phyloP scores from a whole-genome alignment of 2,329 filamentous ascomycete species.

The Myriangium duriaei region DNA sequence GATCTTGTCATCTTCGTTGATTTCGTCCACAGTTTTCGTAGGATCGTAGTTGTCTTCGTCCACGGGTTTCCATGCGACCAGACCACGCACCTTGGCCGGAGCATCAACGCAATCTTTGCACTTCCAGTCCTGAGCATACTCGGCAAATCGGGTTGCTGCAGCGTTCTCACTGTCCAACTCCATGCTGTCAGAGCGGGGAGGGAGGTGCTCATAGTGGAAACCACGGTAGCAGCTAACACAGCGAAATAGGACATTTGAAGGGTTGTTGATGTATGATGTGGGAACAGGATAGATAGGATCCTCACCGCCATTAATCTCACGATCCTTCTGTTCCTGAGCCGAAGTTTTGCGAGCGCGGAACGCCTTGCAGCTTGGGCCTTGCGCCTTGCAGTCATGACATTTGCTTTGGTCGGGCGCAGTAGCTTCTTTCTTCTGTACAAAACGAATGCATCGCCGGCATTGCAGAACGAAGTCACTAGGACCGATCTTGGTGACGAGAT shows the following conservation, averaged over 20 bases:
- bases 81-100: slow-evolving; percentile 54
- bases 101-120: slow-evolving; percentile 64
- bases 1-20: slow-evolving; percentile 70
- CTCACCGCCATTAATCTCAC: slow-evolving; percentile 62
- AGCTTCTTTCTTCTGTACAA: slow-evolving; percentile 53
- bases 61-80: slow-evolving; percentile 79
- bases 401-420: slow-evolving; percentile 56
- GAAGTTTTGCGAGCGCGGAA: slow-evolving; percentile 63
- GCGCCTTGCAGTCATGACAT: slow-evolving; percentile 57
- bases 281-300: slow-evolving; percentile 62
- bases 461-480: slow-evolving; percentile 73
- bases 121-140: slow-evolving; percentile 64
- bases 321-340: slow-evolving; percentile 70
- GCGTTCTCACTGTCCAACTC: slow-evolving; percentile 35
- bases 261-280: slow-evolving; percentile 57
- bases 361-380: slow-evolving; percentile 58
- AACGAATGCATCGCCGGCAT: slow-evolving; percentile 70
- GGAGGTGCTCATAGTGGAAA: slow-evolving; percentile 77
- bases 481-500: slow-evolving; percentile 75
- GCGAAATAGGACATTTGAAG: slow-evolving; percentile 66
- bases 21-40: slow-evolving; percentile 40
- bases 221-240: slow-evolving; percentile 64
- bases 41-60: slow-evolving; percentile 44
- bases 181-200: slow-evolving; percentile 35
- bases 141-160: slow-evolving; percentile 50